Evolutionary conservation across 768 basidiomycete species (phyloP).

Genomic region (Nidularia sp.): DNA sequence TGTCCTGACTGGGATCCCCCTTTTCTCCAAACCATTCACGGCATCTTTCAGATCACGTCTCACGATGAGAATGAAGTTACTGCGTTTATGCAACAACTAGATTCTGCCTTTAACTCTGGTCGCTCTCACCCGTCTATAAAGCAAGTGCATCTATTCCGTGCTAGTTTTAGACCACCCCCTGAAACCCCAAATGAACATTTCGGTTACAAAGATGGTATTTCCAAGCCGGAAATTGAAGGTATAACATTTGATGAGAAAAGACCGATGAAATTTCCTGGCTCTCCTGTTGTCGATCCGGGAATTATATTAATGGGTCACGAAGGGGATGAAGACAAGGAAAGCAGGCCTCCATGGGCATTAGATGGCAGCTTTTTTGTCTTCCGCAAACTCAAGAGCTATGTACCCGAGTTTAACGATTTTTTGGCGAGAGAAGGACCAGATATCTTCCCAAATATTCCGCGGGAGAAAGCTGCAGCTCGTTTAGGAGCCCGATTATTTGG

Average conservation of each 20-base stretch:
- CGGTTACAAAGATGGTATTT: conserved; percentile 9
- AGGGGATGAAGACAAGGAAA: conserved; percentile 8
- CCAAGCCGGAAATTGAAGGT: conserved; percentile 7
- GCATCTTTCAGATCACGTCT: not conserved
- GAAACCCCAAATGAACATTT: conserved; percentile 7
- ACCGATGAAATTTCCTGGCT: conserved; percentile 8
- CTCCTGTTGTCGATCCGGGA: conserved; percentile 6
- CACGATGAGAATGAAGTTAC: not conserved
- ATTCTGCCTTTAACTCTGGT: not conserved
- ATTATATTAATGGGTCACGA: conserved; percentile 10
- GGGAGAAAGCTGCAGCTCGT: conserved; percentile 4
- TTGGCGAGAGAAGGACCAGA: not conserved
- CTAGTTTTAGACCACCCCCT: not conserved
- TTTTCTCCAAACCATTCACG: not conserved
- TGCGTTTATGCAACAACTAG: not conserved
- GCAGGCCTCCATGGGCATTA: conserved; percentile 7
- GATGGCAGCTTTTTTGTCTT: conserved; percentile 10
- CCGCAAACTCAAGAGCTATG: conserved; percentile 8
- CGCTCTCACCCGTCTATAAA: not conserved
- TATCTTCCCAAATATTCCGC: conserved; percentile 7
- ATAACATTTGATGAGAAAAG: conserved; percentile 5
- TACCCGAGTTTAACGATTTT: conserved; percentile 11
- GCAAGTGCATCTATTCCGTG: not conserved
- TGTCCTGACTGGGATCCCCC: not conserved
- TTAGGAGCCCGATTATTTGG: conserved; percentile 5